Conservation (phyloP, 2,329 filamentous ascomycete genomes). For the Furcasterigmium furcatum region DNA sequence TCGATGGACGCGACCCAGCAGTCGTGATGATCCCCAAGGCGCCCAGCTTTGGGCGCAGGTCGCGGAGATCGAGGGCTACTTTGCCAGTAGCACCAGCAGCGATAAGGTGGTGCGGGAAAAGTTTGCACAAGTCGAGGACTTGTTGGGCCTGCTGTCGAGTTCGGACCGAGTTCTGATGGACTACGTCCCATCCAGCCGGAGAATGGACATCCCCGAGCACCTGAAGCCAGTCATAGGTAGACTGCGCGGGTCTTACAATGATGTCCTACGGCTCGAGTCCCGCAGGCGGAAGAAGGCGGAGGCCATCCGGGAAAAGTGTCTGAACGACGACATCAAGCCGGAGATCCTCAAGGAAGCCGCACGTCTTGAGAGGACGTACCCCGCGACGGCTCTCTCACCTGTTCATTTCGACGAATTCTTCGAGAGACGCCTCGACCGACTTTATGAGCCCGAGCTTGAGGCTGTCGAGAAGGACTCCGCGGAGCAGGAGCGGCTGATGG, state of each 20-base stretch:
- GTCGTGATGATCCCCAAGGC: constrained; percentile 63
- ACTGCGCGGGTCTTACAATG: constrained; percentile 78
- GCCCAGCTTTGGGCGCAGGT: constrained; percentile 71
- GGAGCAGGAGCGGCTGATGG: constrained; percentile 72
- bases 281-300: constrained; percentile 78
- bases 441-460: constrained; percentile 77
- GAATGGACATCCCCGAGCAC: constrained; percentile 73
- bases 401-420: constrained; percentile 93
- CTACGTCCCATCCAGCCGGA: constrained; percentile 82
- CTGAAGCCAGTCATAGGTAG: constrained; percentile 77
- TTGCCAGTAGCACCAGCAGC: constrained; percentile 59
- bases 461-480: constrained; percentile 66
- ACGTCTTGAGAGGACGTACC: constrained; percentile 80
- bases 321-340: constrained; percentile 82
- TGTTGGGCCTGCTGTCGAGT: constrained; percentile 73
- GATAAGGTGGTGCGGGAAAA: constrained; percentile 70
- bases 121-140: constrained; percentile 69
- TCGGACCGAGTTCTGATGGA: constrained; percentile 80
- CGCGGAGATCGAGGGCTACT: constrained; percentile 81
- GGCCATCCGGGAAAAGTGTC: constrained; percentile 72
- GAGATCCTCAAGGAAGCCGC: constrained; percentile 81
- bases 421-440: constrained; percentile 68
- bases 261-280: constrained; percentile 79
- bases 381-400: constrained; percentile 78
- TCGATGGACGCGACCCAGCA: constrained; percentile 72